A percentile compares a stretch with the other conserved stretches of the same genome.
phyloP scores from a whole-genome alignment of 1,139 yeast species.

The Cylindricascospora bacillispora region DNA sequence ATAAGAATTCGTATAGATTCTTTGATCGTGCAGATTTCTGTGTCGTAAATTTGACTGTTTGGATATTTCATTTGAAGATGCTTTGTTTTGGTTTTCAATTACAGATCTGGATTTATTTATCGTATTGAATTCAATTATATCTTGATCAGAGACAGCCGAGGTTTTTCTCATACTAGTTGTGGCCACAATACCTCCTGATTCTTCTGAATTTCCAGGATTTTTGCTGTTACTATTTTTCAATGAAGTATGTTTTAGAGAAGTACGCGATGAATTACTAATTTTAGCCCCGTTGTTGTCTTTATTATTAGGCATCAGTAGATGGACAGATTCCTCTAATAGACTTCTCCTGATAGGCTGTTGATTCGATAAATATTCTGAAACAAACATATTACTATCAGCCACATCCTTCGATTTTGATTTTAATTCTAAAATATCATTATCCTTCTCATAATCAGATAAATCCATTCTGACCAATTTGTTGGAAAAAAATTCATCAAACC shows the following conservation, averaged over 20 bases:
- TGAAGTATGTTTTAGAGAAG: not conserved
- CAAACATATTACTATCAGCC: conserved; percentile 51
- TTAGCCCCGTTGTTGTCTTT: not conserved
- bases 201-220: not conserved
- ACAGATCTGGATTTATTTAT: not conserved
- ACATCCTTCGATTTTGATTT: conserved; percentile 55
- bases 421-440: conserved; percentile 28
- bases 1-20: conserved; percentile 4
- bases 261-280: not conserved
- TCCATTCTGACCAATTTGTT: conserved; percentile 32
- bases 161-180: not conserved
- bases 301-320: not conserved
- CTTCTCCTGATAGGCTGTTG: too few species aligned
- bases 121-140: too few species aligned
- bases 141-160: not conserved
- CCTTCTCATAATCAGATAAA: conserved; percentile 24
- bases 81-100: not conserved
- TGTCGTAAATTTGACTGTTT: not conserved
- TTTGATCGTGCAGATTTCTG: not conserved
- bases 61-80: not conserved
- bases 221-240: not conserved
- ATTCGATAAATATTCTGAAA: conserved; percentile 71
- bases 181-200: not conserved
- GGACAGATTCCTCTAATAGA: not conserved
- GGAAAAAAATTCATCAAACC: conserved; percentile 74